These are phyloP conservation scores for Alternaria sp. DNA, from an alignment of 2,329 filamentous ascomycete genomes.

Conservation along the genomic window DNA sequence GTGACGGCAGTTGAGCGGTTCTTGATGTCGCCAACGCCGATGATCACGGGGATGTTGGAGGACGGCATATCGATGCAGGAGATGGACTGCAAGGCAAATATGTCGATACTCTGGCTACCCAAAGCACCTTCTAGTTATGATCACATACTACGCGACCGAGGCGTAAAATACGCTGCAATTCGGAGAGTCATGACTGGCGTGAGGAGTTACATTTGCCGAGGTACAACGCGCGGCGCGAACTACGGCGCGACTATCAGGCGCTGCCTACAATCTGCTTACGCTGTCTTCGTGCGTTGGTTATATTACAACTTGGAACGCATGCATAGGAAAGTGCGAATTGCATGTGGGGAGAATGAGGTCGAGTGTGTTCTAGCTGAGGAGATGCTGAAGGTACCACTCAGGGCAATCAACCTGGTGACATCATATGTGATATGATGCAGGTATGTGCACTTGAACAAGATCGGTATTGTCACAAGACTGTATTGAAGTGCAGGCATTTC, in stretches of 20 bases:
- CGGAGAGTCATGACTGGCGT: conserved; percentile 19
- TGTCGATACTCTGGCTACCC: not conserved
- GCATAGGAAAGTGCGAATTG: not conserved
- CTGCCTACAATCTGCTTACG: not conserved
- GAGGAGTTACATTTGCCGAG: conserved; percentile 15
- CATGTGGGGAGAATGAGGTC: not conserved
- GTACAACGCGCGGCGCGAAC: not conserved
- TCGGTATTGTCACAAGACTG: not conserved
- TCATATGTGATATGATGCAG: not conserved
- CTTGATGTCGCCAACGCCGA: conserved; percentile 69
- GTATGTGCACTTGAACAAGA: not conserved
- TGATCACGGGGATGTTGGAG: conserved; percentile 59
- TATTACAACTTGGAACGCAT: not conserved
- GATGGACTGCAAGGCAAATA: not conserved
- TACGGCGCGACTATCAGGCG: not conserved
- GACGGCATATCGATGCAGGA: not conserved
- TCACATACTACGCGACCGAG: not conserved
- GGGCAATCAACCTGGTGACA: not conserved
- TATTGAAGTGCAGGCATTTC: not conserved
- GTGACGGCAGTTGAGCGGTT: conserved; percentile 62
- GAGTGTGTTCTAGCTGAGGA: not conserved
- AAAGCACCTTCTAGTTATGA: not conserved
- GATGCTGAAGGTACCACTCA: not conserved
- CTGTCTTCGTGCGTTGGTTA: not conserved
- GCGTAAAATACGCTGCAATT: not conserved